Base-by-base conservation (phyloP, 1,284 basidiomycete species). In the Trametes hirsuta region DNA sequence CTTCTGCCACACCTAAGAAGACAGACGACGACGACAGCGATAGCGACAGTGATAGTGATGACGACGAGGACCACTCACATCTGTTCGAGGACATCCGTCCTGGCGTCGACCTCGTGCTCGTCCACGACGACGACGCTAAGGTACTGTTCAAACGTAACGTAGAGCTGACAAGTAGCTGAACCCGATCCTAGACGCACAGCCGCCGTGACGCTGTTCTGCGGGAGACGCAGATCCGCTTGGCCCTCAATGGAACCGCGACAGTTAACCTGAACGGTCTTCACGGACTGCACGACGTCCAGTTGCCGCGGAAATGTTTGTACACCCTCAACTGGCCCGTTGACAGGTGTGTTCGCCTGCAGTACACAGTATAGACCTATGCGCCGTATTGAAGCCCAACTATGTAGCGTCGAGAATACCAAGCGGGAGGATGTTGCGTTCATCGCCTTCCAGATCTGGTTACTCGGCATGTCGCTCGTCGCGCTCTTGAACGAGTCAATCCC, bases 401-500 rank as follows among this genome's bases (percentile, higher is more conserved):
- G 21, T 62, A 91, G 90, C 35, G 78, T 92, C 53, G 76, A 77
- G 55, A 83, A 91, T 69, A 90, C 88, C 21, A 84, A 90, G 69
- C 86, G 91, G 24, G 90, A 92, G 69, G 91, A 93, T 68, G 75
- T 90, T 60, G 81, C 87, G 14, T 91, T 92, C 71, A 86, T 92
- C 50, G 80, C 81, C 10, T 93, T 92, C 76, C 89, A 92, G 66
- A 76, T 90, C 58, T 93, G 91, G 91, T 84, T 91, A 1, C 76
- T 93, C 22, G 89, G 87, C 39, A 89, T 93, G 86, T 91, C 90
- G 4, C 66, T 89, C 41, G 87, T 91, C 47, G 91, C 90, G 4
- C 74, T 93, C 47, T 73, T 91, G 53, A 91, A 93, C 69, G 90
- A 93, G 73, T 92, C 90, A 0, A 89, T 92, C 55, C 90, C 90